Conservation (phyloP, 2,329 filamentous ascomycete genomes). For the Neurospora sp. region DNA sequence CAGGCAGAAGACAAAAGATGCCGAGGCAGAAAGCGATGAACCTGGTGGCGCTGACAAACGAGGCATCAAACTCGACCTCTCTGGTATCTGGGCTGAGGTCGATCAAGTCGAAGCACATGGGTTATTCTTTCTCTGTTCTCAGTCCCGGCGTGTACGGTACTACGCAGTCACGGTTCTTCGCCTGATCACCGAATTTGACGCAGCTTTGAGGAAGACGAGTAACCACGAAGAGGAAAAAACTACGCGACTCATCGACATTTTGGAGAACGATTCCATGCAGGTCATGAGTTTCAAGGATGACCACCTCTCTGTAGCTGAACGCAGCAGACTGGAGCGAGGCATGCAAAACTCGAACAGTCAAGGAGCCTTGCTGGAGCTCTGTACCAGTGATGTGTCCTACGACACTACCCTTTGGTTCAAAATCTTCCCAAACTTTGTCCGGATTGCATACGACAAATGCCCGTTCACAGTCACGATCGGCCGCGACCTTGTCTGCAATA, state of each 20-base stretch:
- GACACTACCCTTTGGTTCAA: conserved; percentile 97
- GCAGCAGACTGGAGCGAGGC: conserved; percentile 82
- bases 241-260: conserved; percentile 73
- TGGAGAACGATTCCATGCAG: conserved; percentile 79
- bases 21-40: conserved; percentile 53
- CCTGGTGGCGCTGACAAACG: conserved; percentile 55
- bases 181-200: conserved; percentile 88
- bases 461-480: conserved; percentile 85
- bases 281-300: conserved; percentile 92
- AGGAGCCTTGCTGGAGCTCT: conserved; percentile 83
- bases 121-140: conserved; percentile 93
- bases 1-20: conserved; percentile 70
- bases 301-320: conserved; percentile 80
- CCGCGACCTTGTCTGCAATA: conserved; percentile 83
- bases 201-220: conserved; percentile 63
- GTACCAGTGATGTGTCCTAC: conserved; percentile 89
- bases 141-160: conserved; percentile 77
- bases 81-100: conserved; percentile 82
- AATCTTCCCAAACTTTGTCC: conserved; percentile 89
- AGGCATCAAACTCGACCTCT: conserved; percentile 71
- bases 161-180: conserved; percentile 89
- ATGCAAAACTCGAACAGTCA: conserved; percentile 75
- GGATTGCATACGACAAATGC: conserved; percentile 82
- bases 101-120: conserved; percentile 96
- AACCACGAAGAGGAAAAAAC: conserved; percentile 48